These are phyloP conservation scores for Cyberlindnera samutprakarnensis DNA, from an alignment of 805 yeast species.

Conservation along the genomic window DNA sequence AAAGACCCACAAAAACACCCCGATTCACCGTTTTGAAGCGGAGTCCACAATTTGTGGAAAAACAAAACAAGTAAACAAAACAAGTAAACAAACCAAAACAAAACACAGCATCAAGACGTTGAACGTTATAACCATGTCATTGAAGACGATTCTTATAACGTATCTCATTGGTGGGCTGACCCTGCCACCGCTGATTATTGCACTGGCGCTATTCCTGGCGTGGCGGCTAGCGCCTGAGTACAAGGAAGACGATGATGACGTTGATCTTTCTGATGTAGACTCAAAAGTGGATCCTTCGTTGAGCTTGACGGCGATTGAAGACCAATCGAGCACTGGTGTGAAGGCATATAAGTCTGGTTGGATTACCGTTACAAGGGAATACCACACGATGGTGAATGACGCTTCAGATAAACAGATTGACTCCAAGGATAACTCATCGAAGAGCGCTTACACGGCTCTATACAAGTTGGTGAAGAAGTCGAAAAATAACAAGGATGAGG, in stretches of 20 bases:
- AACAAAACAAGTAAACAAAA: too few relatives aligned
- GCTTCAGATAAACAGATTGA: conserved; percentile 29
- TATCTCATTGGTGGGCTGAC: conserved; percentile 80
- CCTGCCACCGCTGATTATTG: conserved; percentile 52
- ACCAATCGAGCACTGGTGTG: conserved; percentile 50
- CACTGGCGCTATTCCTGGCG: conserved; percentile 32
- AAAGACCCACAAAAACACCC: too few relatives aligned
- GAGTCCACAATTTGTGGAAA: too few relatives aligned
- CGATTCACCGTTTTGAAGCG: too few relatives aligned
- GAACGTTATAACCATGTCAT: too few relatives aligned
- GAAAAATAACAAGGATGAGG: conserved; percentile 4
- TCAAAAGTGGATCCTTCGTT: conserved; percentile 26
- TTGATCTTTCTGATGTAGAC: conserved; percentile 16
- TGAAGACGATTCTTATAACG: conserved; percentile 25
- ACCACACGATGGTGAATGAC: conserved; percentile 38
- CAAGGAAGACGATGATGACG: conserved; percentile 18
- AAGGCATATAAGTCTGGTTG: conserved; percentile 65
- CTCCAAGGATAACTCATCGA: conserved; percentile 21
- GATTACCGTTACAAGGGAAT: conserved; percentile 79
- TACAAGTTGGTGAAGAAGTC: conserved; percentile 46
- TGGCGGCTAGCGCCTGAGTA: conserved; percentile 27
- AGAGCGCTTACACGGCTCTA: conserved; percentile 53
- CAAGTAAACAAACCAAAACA: too few relatives aligned
- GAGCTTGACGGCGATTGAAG: conserved; percentile 61
- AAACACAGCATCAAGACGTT: too few relatives aligned